Evolutionary conservation across 163 green algal genomes (phyloP), one percentile per base, ranked within the genome.

Genomic region (Chlorella variabilis): DNA sequence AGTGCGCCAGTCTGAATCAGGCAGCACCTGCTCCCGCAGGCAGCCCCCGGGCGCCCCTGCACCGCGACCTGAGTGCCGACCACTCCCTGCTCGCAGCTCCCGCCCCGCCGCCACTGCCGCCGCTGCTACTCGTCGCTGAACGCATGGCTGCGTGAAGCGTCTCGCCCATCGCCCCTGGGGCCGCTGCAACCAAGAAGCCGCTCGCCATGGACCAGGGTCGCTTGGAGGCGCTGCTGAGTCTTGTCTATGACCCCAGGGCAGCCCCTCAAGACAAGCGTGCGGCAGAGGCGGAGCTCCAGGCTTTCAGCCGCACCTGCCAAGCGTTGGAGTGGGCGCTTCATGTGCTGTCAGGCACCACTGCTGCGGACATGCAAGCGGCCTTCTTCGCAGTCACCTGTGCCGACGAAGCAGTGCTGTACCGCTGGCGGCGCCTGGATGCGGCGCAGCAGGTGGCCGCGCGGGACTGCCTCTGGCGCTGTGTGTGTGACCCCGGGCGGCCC

Each of bases 321-420:
- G 78, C 65, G 0, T 39, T 84, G 41, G 15, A 70, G 7, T 84
- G 78, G 78, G 78, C 78, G 4, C 18, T 71, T 15, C 5, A 25
- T 1, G 21, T 29, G 54, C 54, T n/a, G n/a, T 83, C 13, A 18
- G 49, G 29, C 66, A 69, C 58, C 21, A 29, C 49, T 15, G 34
- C 69, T 1, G 38, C 62, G 21, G 78, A 75, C 36, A 51, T 58
- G 42, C 65, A 56, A 7, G 41, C 49, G 27, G 34, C 54, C 9
- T 84, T 84, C 49, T 84, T 71, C 27, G 78, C 78, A 3, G 41
- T 27, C 33, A 18, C 34, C 23, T 63, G 49, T 8, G 45, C 29
- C 29, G 73, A 69, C 27, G 77, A 68, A 21, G 61, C 77, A 2
- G 77, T 38, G 29, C 17, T 29, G 3, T 38, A 38, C 21, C 66